A percentile compares a stretch with the other conserved stretches of the same genome.
phyloP scores from a whole-genome alignment of 2,329 filamentous ascomycete species.

The Beauveria scarabaeidicola region DNA sequence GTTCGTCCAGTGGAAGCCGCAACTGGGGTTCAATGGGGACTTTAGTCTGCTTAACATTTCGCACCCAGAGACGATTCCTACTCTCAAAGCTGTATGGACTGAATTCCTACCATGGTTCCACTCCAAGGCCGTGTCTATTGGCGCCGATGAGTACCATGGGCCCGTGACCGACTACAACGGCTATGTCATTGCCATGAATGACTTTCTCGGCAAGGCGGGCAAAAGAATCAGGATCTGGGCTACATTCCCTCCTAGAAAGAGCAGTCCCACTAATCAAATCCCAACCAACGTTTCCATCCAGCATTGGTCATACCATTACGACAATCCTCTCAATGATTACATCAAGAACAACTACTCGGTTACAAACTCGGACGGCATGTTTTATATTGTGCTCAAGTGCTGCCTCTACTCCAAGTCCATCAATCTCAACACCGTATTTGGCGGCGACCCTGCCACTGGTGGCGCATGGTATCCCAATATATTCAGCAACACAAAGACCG shows the following conservation, averaged over 20 bases:
- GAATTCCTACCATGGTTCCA: slow-evolving; percentile 49
- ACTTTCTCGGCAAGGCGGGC: slow-evolving; percentile 34
- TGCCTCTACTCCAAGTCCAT: slow-evolving; percentile 38
- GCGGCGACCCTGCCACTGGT: slow-evolving; percentile 17
- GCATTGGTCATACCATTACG: slow-evolving; percentile 28
- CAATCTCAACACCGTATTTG: slow-evolving; percentile 31
- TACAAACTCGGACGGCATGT: slow-evolving; percentile 19
- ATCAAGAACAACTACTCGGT: slow-evolving; percentile 17
- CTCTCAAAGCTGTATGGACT: slow-evolving; percentile 41
- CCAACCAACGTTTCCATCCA: slow-evolving; percentile 17
- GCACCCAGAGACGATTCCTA: slow-evolving; percentile 43
- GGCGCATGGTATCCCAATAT: slow-evolving; percentile 17
- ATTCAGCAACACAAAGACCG: slow-evolving; percentile 14
- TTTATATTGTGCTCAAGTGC: slow-evolving; percentile 22
- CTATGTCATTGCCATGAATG: slow-evolving; percentile 35
- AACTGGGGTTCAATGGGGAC: slow-evolving; percentile 38
- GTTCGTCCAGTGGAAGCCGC: slow-evolving; percentile 51
- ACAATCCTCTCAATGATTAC: slow-evolving; percentile 16
- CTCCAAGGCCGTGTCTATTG: slow-evolving; percentile 45
- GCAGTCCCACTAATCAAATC: no score
- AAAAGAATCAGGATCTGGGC: slow-evolving; percentile 45
- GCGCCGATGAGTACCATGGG: slow-evolving; percentile 45
- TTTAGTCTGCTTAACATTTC: slow-evolving; percentile 36
- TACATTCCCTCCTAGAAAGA: slow-evolving; percentile 24
- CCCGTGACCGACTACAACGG: slow-evolving; percentile 40